phyloP scores from a whole-genome alignment of 495 filamentous ascomycete species.

The Oidiodendron maius region DNA sequence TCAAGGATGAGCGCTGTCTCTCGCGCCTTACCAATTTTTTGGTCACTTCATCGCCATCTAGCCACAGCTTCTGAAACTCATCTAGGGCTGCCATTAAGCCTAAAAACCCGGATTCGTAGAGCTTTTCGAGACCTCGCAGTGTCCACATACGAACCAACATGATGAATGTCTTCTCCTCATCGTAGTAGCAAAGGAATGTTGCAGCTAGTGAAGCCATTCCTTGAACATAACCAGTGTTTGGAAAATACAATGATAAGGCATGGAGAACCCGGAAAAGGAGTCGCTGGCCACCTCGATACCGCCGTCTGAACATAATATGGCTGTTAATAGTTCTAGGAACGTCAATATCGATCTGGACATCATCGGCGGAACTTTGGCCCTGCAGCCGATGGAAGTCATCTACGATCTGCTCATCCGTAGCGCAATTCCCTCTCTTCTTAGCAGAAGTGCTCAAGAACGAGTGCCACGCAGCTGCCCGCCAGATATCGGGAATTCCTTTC shows the following conservation, averaged over 20 bases:
- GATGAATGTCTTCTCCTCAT: slow-evolving; percentile 89
- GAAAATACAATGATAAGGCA: slow-evolving; percentile 84
- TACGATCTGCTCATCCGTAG: slow-evolving; percentile 66
- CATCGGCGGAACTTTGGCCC: slow-evolving; percentile 71
- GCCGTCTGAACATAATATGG: slow-evolving; percentile 94
- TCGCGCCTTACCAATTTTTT: slow-evolving; percentile 67
- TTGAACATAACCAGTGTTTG: slow-evolving; percentile 91
- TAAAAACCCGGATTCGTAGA: slow-evolving; percentile 80
- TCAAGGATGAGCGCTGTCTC: no score
- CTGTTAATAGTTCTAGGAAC: slow-evolving; percentile 92
- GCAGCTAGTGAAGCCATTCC: slow-evolving; percentile 95
- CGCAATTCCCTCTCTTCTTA: slow-evolving; percentile 50
- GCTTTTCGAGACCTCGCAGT: slow-evolving; percentile 73
- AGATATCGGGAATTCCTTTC: slow-evolving; percentile 98
- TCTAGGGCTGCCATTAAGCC: slow-evolving; percentile 83
- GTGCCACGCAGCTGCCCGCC: slow-evolving; percentile 91
- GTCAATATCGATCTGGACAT: slow-evolving; percentile 96
- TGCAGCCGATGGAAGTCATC: slow-evolving; percentile 63
- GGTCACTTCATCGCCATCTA: slow-evolving; percentile 68
- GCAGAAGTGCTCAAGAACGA: slow-evolving; percentile 85
- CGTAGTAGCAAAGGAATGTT: slow-evolving; percentile 92
- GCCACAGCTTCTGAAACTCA: slow-evolving; percentile 85
- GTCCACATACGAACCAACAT: slow-evolving; percentile 94
- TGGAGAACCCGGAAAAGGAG: slow-evolving; percentile 91
- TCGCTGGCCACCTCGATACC: slow-evolving; percentile 88